Base-by-base conservation (phyloP, 192 early-diverging fungal species). In the Diversispora eburnea region DNA sequence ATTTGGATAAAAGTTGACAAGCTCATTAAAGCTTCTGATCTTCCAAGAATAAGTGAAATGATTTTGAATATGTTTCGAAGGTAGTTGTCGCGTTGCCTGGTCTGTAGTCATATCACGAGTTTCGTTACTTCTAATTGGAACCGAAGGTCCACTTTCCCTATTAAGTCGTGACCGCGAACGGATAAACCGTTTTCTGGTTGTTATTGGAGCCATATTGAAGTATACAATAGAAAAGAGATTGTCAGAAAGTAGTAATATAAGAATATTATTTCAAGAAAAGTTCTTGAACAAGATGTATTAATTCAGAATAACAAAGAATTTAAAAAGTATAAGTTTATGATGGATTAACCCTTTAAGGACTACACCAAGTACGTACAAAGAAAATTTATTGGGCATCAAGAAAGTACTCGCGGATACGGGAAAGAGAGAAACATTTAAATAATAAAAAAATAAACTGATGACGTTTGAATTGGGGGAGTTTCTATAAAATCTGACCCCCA, bases 371-470 rank as follows among this genome's bases (percentile, higher is more conserved):
- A 60, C 70, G 22, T 72, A 72, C 70, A 72, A 48, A 47, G 57
- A 72, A 47, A 72, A 61, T 72, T 61, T 72, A 43, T 72, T 72
- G 56, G 70, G 58, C 70, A 72, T 72, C 47, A 72, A 72, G 70
- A 72, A 49, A 60, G 57, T 51, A 61, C 52, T 72, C 70, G 70
- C 70, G 70, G 58, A 19, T 55, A 72, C 46, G 41, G 70, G 42
- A 48, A 60, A 59, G 55, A 54, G 61, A 72, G 57, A 33, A 61
- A 61, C 70, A 72, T 72, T 13, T 61, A 72, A 69, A 17, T 39
- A 69, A n/a, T n/a, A n/a, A n/a, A 69, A 6, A 33, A 17, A 39
- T 61, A 22, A 22, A 10, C 25, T 7, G 25, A 59, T 33, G 25
- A 59, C 25, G 57, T 33, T 33, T 59, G 57, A 59, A 19, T 19